These are phyloP conservation scores for Yamadazyma diospyri DNA, from an alignment of 1,139 yeast genomes.

Conservation along the genomic window DNA sequence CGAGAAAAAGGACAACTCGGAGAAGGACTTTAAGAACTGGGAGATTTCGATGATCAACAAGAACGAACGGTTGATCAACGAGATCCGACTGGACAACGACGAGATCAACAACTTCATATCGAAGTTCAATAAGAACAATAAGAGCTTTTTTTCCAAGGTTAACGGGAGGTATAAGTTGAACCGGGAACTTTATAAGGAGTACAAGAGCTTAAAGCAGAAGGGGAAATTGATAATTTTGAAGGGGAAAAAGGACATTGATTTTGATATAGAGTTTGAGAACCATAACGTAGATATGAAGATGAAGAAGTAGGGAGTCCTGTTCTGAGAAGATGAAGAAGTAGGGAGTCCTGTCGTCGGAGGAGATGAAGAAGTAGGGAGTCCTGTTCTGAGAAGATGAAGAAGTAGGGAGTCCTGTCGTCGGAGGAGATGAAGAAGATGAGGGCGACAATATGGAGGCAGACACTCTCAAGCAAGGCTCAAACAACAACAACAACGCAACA, in stretches of 20 bases:
- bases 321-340: too few species aligned
- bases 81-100: conserved; percentile 13
- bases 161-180: conserved; percentile 32
- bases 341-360: too few species aligned
- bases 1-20: conserved; percentile 23
- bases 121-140: conserved; percentile 12
- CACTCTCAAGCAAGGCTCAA: too few species aligned
- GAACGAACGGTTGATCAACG: conserved; percentile 10
- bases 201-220: conserved; percentile 20
- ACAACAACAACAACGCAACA: too few species aligned
- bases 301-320: too few species aligned
- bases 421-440: too few species aligned
- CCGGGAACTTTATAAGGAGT: conserved; percentile 26
- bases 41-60: conserved; percentile 22
- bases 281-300: conserved; percentile 10
- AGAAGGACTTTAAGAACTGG: conserved; percentile 30
- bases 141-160: conserved; percentile 15
- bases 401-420: too few species aligned
- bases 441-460: too few species aligned
- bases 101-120: conserved; percentile 14
- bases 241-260: conserved; percentile 9
- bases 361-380: too few species aligned
- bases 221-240: conserved; percentile 12
- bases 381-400: too few species aligned
- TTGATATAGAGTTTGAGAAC: conserved; percentile 14